Base-by-base conservation (phyloP, 148 eudicot species). In the Amaranthus palmeri region DNA sequence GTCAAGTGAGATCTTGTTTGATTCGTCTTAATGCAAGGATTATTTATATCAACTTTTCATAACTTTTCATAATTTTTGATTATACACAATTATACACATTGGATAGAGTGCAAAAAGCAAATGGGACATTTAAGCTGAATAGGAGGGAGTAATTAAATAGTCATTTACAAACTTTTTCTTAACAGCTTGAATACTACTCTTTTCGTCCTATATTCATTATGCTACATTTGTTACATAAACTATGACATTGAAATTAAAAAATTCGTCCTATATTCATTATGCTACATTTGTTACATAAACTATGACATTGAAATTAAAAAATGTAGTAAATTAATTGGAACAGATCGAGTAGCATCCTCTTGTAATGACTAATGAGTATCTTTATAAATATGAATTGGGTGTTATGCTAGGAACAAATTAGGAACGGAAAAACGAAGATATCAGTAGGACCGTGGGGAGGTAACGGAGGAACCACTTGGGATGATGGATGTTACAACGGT, bases 401-500 rank as follows among this genome's bases (percentile, higher is more conserved):
- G 17, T 42, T 49, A 54, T 13, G 74, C 42, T 76, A 61, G 58
- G 77, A 81, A 43, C 83, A 69, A 69, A n/a, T n/a, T n/a, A 40
- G 45, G 18, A 64, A n/a, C 13, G 84, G 77, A 53, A 73, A 59
- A 41, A 80, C 45, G 69, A 79, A 76, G 54, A 72, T 84, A 13
- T 74, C 72, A 3, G 86, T 84, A n/a, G 91, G 86, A 17, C 85
- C 89, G 62, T 87, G 90, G 86, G 91, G 86, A 63, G 91, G 84
- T 14, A 73, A 74, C 15, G 89, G 86, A 3, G 95, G 95, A 52
- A 52, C 72, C 3, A 64, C 77, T 42, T 89, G 95, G 95, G 91
- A 89, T 44, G 91, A 87, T 48, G 89, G 89, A 36, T 59, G 71
- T 54, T 81, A 79, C 74, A 66, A 15, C 40, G 96, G 91, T 3